These are phyloP conservation scores for Diaporthe destruens DNA, from an alignment of 2,329 filamentous ascomycete genomes.

Conservation along the genomic window DNA sequence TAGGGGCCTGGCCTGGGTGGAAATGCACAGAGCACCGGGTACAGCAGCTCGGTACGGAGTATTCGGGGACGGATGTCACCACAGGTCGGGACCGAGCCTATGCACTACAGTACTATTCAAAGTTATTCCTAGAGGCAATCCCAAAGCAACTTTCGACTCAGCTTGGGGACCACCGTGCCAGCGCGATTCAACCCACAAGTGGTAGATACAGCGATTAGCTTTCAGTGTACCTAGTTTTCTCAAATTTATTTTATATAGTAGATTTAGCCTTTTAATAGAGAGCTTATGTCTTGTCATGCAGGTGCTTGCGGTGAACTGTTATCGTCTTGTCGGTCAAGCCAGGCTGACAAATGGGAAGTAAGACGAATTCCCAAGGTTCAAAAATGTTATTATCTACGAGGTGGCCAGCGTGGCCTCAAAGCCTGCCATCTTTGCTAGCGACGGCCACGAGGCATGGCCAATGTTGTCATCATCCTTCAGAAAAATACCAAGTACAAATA, in stretches of 20 bases:
- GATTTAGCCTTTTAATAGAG: no score
- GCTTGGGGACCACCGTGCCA: not conserved
- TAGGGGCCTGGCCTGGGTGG: no score
- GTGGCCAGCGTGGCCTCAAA: slow-evolving; percentile 7
- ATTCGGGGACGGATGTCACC: not conserved
- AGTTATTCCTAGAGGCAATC: no score
- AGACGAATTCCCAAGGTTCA: not conserved
- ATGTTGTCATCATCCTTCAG: not conserved
- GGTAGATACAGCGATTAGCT: no score
- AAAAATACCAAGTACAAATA: not conserved
- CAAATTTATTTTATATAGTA: no score
- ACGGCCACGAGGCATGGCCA: not conserved
- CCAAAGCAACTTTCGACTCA: not conserved
- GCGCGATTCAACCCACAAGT: not conserved
- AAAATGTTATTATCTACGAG: not conserved
- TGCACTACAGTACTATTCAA: not conserved
- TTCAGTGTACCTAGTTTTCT: no score
- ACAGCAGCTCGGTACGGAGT: no score
- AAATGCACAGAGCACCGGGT: no score
- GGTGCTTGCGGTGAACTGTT: not conserved
- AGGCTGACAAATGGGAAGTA: not conserved
- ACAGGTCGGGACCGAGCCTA: not conserved
- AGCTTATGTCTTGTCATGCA: not conserved
- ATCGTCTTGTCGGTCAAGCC: not conserved
- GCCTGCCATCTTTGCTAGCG: not conserved